phyloP scores from a whole-genome alignment of 306 rosid species.

The Inga oerstediana region DNA sequence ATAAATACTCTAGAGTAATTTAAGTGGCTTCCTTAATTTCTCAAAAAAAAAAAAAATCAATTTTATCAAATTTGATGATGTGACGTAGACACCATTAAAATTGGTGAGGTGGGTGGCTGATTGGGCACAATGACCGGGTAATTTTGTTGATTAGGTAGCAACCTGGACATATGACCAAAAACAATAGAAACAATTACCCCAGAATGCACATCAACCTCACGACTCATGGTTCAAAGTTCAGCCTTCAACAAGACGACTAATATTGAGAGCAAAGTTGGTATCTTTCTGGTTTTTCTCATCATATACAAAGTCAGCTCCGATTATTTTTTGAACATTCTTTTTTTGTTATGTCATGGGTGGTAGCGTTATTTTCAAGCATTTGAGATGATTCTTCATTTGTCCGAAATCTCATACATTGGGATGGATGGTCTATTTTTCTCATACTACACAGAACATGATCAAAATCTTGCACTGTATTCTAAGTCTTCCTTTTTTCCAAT shows the following conservation, averaged over 20 bases:
- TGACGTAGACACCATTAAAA: too few species aligned
- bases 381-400: slow-evolving; percentile 42
- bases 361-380: slow-evolving; percentile 50
- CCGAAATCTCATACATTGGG: slow-evolving; percentile 54
- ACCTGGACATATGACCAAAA: too few species aligned
- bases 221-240: slow-evolving; percentile 24
- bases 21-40: too few species aligned
- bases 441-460: slow-evolving; percentile 39
- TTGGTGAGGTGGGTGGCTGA: too few species aligned
- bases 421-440: slow-evolving; percentile 52
- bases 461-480: slow-evolving; percentile 47
- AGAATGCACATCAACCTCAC: too few species aligned
- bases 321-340: not conserved
- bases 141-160: too few species aligned
- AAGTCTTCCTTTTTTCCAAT: slow-evolving; percentile 40
- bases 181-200: too few species aligned
- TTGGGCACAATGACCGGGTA: too few species aligned
- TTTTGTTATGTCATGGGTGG: slow-evolving; percentile 37
- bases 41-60: too few species aligned
- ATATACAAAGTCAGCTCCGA: not conserved
- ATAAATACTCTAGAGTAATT: too few species aligned
- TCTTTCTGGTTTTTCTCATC: not conserved
- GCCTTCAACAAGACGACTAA: not conserved
- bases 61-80: too few species aligned
- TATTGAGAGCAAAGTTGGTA: slow-evolving; percentile 31